Evolutionary conservation across 805 yeast genomes (phyloP), one percentile per base, ranked within the genome.

Genomic region (Suhomyces emberorum): DNA sequence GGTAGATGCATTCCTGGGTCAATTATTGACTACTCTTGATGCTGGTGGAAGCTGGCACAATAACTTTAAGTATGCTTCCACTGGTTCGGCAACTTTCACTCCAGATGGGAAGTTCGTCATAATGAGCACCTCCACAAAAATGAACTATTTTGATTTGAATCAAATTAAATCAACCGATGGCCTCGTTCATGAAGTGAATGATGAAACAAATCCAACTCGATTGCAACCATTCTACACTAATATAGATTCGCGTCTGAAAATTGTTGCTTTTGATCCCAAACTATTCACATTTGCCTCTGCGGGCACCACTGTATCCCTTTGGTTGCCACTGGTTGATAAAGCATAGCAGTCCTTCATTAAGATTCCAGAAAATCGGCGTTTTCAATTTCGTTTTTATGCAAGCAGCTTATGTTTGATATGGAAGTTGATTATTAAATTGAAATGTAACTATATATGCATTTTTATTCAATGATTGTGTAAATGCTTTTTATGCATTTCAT

Each of bases 1-100:
- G 1, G 53, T 81, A 20, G 95, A 88, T 51, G 81, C 95, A 0
- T 81, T 79, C 44, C 71, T 69, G 48, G 93, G 93, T 14, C 58
- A 68, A 8, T 52, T 70, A 4, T 72, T 41, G 63, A 56, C 69
- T 6, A 52, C 46, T 3, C 42, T 39, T 24, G 44, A 47, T 4
- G 37, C 30, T 5, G 37, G 33, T 16, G 34, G 22, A 7, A 38
- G 30, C 12, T n/a, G n/a, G n/a, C 38, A 34, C 8, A 52, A 57
- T 44, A 38, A 37, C 10, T 59, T 57, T 37, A 52, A 56, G 32
- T 68, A 68, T 44, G 62, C 63, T 2, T 42, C 48, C 32, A 47
- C 62, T 8, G 66, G 65, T 8, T 47, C 63, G 12, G 48, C 56
- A 16, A 59, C 69, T 23, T 65, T 66, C 42, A 46, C 70, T 4